Evolutionary conservation across 371 early-diverging fungal genomes (phyloP).

Genomic region (Circinella umbellata): DNA sequence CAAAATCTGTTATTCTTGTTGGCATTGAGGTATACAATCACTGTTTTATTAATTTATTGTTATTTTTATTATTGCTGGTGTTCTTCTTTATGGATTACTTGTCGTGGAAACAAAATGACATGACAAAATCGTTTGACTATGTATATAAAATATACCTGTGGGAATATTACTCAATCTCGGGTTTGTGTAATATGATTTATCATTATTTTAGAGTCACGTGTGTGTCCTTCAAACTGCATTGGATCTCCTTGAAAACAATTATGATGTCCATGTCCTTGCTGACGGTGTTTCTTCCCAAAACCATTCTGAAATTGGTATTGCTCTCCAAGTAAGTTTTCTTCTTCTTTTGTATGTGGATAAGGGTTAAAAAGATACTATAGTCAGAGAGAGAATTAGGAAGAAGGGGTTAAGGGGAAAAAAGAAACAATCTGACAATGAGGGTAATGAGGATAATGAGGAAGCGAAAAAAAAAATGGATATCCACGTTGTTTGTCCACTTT

Average conservation of each 20-base stretch:
- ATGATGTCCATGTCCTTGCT: conserved; percentile 84
- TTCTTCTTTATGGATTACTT: no score
- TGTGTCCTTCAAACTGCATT: conserved; percentile 94
- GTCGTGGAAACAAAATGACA: not conserved
- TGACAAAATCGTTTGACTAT: not conserved
- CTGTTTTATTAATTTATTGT: not conserved
- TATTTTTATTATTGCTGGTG: not conserved
- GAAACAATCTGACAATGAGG: no score
- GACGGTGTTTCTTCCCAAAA: conserved; percentile 94
- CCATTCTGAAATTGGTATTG: conserved; percentile 82
- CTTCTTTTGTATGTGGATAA: no score
- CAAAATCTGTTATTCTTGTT: conserved; percentile 81
- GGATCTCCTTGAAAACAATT: conserved; percentile 78
- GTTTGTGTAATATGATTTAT: no score
- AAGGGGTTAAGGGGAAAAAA: not conserved
- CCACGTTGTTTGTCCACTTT: conserved; percentile 3
- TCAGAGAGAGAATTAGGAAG: no score
- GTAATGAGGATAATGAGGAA: no score
- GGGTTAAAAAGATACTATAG: not conserved
- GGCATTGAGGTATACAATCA: conserved; percentile 81
- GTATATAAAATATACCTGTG: not conserved
- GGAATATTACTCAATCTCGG: conserved; percentile 5
- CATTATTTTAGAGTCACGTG: conserved; percentile 76
- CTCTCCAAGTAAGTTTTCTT: conserved; percentile 66
- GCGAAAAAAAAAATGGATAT: not conserved